These are phyloP conservation scores for Pisolithus albus DNA, from an alignment of 768 basidiomycete species.

Conservation along the genomic window DNA sequence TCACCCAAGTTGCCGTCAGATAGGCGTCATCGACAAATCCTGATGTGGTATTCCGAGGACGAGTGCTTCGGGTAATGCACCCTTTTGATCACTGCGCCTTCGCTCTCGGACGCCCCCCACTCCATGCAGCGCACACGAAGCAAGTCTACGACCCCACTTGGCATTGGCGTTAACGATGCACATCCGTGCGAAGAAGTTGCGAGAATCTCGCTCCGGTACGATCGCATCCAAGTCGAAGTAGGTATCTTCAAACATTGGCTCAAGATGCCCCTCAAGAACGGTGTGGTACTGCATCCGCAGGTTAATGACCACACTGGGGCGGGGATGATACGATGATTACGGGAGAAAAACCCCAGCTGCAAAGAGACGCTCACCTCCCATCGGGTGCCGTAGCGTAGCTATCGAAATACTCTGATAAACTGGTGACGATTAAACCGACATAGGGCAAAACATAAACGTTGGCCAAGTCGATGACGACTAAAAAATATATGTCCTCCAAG, in stretches of 20 bases:
- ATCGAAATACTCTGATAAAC: constrained; percentile 90
- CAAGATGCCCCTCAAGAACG: constrained; percentile 53
- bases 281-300: constrained; percentile 66
- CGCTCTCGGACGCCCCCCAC: constrained; percentile 27
- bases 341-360: background rate
- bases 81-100: constrained; percentile 51
- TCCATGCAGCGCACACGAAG: constrained; percentile 52
- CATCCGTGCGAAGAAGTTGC: constrained; percentile 78
- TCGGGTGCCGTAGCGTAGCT: constrained; percentile 96
- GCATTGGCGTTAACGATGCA: constrained; percentile 74
- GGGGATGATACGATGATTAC: background rate
- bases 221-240: constrained; percentile 91
- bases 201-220: constrained; percentile 96
- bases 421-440: constrained; percentile 86
- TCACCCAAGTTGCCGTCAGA: background rate
- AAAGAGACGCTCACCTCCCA: constrained; percentile 60
- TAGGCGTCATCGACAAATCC: constrained; percentile 49
- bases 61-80: constrained; percentile 88
- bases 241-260: constrained; percentile 64
- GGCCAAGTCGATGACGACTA: constrained; percentile 84
- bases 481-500: constrained; percentile 84
- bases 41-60: constrained; percentile 66
- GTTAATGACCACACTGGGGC: constrained; percentile 75
- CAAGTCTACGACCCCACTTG: constrained; percentile 73
- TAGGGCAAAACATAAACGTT: constrained; percentile 87